These are phyloP conservation scores for Podospora fimiseda DNA, from an alignment of 495 filamentous ascomycete genomes.

Conservation along the genomic window DNA sequence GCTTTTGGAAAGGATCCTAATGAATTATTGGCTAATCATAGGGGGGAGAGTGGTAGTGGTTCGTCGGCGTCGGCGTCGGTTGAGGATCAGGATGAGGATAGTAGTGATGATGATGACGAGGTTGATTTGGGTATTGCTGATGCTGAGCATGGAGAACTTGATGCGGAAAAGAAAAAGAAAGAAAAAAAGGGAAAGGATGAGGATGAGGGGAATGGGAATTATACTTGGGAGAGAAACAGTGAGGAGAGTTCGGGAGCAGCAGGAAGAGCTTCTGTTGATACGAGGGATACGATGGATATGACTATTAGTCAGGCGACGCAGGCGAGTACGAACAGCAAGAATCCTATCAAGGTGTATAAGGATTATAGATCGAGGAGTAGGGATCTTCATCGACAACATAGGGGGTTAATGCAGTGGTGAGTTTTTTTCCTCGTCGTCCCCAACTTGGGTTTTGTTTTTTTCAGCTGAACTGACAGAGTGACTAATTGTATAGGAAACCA, in stretches of 20 bases:
- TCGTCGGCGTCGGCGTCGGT: no score
- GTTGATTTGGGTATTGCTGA: conserved; percentile 44
- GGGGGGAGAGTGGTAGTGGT: conserved; percentile 40
- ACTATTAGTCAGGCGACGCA: conserved; percentile 13
- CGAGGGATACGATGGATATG: conserved; percentile 12
- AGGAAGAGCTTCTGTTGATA: conserved; percentile 17
- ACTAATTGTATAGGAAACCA: conserved; percentile 37
- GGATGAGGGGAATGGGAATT: conserved; percentile 5
- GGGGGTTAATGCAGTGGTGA: conserved; percentile 70
- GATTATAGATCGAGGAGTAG: conserved; percentile 49
- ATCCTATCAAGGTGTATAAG: conserved; percentile 41
- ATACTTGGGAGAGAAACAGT: conserved; percentile 10
- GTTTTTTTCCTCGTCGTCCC: conserved; percentile 4
- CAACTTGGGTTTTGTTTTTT: no score
- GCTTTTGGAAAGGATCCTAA: conserved; percentile 66
- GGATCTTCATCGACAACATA: conserved; percentile 60
- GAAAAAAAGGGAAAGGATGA: neutral
- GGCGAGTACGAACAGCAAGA: no score
- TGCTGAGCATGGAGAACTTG: conserved; percentile 25
- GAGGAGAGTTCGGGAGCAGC: neutral
- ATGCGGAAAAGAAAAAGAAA: no score
- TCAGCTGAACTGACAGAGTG: conserved; percentile 1
- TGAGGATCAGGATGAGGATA: conserved; percentile 40
- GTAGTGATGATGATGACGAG: conserved; percentile 15
- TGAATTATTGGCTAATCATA: conserved; percentile 22